Evolutionary conservation across 176 grass and related monocot species (phyloP).

Genomic region (Ananas comosus): DNA sequence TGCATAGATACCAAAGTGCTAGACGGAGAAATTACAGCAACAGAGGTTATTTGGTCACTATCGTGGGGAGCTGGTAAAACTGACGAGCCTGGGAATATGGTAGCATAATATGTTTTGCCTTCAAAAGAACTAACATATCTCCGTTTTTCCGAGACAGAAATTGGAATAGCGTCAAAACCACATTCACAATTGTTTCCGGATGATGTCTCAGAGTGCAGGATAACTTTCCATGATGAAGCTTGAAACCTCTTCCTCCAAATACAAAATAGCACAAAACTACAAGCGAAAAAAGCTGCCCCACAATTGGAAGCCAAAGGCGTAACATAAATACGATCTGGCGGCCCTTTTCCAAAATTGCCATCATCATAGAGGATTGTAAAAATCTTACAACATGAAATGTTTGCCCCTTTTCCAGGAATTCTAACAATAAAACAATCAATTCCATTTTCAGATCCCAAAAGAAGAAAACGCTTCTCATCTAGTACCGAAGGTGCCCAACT

Average conservation of each 20-base stretch:
- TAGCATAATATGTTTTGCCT: slow-evolving; percentile 38
- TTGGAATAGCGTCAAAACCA: slow-evolving; percentile 28
- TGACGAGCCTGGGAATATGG: slow-evolving; percentile 42
- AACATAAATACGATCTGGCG: slow-evolving; percentile 69
- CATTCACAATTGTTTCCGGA: slow-evolving; percentile 24
- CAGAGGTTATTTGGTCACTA: slow-evolving; percentile 45
- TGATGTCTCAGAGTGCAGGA: slow-evolving; percentile 38
- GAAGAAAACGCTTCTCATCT: slow-evolving; percentile 55
- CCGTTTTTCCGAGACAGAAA: slow-evolving; percentile 33
- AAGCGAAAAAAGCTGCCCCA: slow-evolving; percentile 27
- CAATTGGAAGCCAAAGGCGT: slow-evolving; percentile 52
- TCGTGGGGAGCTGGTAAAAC: slow-evolving; percentile 38
- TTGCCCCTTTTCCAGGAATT: slow-evolving; percentile 38
- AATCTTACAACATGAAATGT: slow-evolving; percentile 48
- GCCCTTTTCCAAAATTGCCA: slow-evolving; percentile 23
- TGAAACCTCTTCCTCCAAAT: slow-evolving; percentile 58
- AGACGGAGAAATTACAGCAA: slow-evolving; percentile 39
- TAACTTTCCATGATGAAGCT: slow-evolving; percentile 65
- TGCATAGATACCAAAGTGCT: slow-evolving; percentile 41
- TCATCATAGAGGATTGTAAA: slow-evolving; percentile 53
- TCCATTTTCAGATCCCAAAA: slow-evolving; percentile 58
- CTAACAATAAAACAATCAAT: slow-evolving; percentile 60
- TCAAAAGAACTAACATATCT: slow-evolving; percentile 36
- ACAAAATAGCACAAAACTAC: slow-evolving; percentile 67
- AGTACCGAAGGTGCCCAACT: slow-evolving; percentile 71